Conservation (phyloP, 2,329 filamentous ascomycete species). For the Boeremia lycopersici region DNA sequence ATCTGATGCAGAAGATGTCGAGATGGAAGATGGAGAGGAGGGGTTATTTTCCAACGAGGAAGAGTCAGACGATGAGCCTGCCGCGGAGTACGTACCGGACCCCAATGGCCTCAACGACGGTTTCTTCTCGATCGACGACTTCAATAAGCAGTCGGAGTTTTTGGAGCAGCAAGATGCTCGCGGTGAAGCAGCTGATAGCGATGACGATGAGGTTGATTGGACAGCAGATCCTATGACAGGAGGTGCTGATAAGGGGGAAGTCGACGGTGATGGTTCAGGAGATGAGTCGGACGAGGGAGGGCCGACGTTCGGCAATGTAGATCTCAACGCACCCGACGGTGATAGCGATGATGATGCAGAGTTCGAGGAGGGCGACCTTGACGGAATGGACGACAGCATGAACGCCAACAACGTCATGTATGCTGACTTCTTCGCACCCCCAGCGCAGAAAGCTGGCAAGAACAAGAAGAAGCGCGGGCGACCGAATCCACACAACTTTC, state of each 20-base stretch:
- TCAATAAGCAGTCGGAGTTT: conserved; percentile 91
- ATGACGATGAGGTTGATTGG: conserved; percentile 85
- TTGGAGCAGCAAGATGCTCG: conserved; percentile 84
- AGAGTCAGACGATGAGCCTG: conserved; percentile 50
- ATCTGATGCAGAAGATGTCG: conserved; percentile 37
- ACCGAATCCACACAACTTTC: conserved; percentile 61
- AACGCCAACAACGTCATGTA: conserved; percentile 93
- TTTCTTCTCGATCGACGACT: conserved; percentile 97
- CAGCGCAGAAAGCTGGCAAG: conserved; percentile 71
- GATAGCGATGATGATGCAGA: conserved; percentile 68
- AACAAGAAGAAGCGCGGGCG: conserved; percentile 60
- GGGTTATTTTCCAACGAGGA: conserved; percentile 52
- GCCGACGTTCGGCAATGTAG: conserved; percentile 81
- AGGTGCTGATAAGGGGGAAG: conserved; percentile 38
- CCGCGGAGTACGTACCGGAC: conserved; percentile 70
- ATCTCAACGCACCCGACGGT: conserved; percentile 75
- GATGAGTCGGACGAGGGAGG: conserved; percentile 74
- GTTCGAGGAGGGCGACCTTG: conserved; percentile 62
- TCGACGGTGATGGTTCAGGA: conserved; percentile 52
- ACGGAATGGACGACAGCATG: conserved; percentile 59
- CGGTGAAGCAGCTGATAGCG: conserved; percentile 77
- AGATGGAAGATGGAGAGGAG: conserved; percentile 41
- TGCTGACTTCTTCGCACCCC: conserved; percentile 90
- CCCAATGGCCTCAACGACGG: conserved; percentile 90
- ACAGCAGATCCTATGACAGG: conserved; percentile 71